Evolutionary conservation across 1,284 basidiomycete species (phyloP), one percentile per base, ranked within the genome.

Genomic region (Cystobasidium pallidum): DNA sequence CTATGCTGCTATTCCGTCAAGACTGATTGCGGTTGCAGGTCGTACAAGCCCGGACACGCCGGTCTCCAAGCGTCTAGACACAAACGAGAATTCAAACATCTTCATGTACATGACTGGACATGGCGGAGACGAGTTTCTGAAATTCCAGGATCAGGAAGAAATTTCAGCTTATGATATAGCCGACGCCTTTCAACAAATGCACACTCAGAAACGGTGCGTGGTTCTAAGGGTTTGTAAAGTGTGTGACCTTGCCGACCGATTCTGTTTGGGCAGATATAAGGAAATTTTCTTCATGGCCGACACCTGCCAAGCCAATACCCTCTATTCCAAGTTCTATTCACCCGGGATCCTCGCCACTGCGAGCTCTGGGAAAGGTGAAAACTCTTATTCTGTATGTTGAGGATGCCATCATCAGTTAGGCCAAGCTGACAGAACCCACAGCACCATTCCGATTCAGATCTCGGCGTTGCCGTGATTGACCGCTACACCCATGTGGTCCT

Each of bases 31-130:
- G 8, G 36, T 26, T 73, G 13, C 70, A 90, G 90, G 88, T 19
- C 86, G 93, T 62, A 87, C 88, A 1, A 74, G 76, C 78, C 89
- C 86, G 62, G 81, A 83, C 19, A 87, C 94, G 0, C 94, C 96
- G 0, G 88, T 91, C 2, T 92, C 90, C 0, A 99, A 99, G 80
- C 88, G 95, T 11, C 85, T 99, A 0, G 84, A 97, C 32, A 90
- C 90, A 0, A 94, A 99, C 77, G 89, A 92, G 66, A 84, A 88
- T n/a, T 94, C 91, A 7, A 99, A 99, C 79, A 86, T 99, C 71
- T 96, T 99, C 79, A 87, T 99, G 28, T 99, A 96, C 82, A 91
- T 99, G 91, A 96, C 96, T 0, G 96, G 95, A 0, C 95, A 99
- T 78, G 95, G 96, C 3, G 95, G 95, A 0, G 91, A 96, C 78